Percentiles rank a stretch among this genome's conserved stretches.
phyloP scores from a whole-genome alignment of 2,329 filamentous ascomycete species.

The Chaetomiaceae sp. region DNA sequence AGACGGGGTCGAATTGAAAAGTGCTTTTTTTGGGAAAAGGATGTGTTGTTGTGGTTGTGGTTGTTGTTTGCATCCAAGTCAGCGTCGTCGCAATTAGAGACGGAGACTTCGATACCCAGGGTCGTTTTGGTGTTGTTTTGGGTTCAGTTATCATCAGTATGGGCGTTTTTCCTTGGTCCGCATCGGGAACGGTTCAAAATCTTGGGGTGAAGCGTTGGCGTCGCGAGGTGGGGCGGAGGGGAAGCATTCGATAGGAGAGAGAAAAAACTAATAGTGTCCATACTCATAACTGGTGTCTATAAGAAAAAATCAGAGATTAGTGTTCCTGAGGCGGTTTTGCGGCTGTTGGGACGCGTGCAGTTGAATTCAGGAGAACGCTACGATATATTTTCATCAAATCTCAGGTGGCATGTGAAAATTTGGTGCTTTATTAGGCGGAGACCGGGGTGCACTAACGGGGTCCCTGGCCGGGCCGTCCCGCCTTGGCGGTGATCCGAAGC shows the following conservation, averaged over 20 bases:
- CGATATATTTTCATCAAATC: too few species aligned
- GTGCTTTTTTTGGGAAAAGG: too few species aligned
- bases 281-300: not conserved
- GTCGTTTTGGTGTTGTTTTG: not conserved
- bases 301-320: not conserved
- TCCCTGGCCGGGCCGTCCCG: too few species aligned
- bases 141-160: not conserved
- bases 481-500: too few species aligned
- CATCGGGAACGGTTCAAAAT: not conserved
- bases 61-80: not conserved
- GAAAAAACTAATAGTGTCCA: not conserved
- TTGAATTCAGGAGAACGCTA: too few species aligned
- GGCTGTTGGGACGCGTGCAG: not conserved
- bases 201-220: not conserved
- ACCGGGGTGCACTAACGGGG: too few species aligned
- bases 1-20: too few species aligned
- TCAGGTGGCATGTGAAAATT: too few species aligned
- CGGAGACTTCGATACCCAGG: slow-evolving; percentile 11
- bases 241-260: not conserved
- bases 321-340: not conserved
- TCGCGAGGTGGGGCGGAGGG: not conserved
- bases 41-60: not conserved
- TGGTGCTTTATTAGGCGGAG: too few species aligned
- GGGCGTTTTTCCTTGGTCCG: not conserved
- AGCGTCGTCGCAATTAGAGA: not conserved